Evolutionary conservation across 306 rosid species (phyloP).

Genomic region (Vigna hirtella): DNA sequence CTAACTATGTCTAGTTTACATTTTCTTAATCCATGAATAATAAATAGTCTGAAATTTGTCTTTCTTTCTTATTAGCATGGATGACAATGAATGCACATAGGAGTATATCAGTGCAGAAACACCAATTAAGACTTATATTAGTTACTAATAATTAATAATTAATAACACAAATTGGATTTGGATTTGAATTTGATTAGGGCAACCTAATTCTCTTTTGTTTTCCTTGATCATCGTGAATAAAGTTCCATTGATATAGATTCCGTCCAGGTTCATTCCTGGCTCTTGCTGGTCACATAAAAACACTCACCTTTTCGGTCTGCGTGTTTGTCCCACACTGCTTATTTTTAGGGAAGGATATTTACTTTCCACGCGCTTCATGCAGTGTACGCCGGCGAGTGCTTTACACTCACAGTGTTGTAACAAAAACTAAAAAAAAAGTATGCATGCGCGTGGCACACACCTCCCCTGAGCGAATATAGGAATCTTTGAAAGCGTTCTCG

Average conservation of each 20-base stretch:
- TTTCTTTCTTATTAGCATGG: no score
- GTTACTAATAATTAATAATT: not conserved
- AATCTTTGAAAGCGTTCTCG: conserved; percentile 18
- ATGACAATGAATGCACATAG: no score
- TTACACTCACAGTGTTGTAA: not conserved
- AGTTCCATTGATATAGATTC: not conserved
- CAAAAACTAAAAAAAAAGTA: no score
- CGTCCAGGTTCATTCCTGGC: not conserved
- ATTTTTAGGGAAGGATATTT: not conserved
- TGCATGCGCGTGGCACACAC: not conserved
- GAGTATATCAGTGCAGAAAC: no score
- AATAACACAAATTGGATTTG: not conserved
- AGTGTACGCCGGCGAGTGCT: not conserved
- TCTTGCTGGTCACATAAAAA: not conserved
- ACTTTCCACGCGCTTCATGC: not conserved
- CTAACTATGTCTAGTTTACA: no score
- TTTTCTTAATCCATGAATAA: no score
- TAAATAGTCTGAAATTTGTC: no score
- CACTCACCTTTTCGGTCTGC: not conserved
- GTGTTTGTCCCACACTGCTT: not conserved
- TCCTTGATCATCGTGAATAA: no score
- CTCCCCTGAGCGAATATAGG: not conserved
- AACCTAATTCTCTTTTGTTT: no score
- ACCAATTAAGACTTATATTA: no score
- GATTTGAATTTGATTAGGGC: not conserved